Evolutionary conservation across 75 land plant species (phyloP).

Genomic region (Gnetum montanum): DNA sequence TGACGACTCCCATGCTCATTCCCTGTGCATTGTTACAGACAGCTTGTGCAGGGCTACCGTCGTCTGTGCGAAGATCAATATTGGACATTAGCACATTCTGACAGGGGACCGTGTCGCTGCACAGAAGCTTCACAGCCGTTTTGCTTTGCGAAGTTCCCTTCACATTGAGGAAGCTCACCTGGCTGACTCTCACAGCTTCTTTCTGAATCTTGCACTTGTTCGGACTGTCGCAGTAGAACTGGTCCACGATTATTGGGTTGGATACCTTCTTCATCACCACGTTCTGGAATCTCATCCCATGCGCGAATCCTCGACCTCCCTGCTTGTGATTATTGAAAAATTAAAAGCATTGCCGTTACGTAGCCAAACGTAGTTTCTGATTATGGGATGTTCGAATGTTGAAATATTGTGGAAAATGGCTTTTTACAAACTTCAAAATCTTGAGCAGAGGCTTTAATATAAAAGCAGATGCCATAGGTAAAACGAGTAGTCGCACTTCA

Average conservation of each 20-base stretch:
- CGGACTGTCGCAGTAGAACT: constrained; percentile 48
- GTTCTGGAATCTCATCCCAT: constrained; percentile 31
- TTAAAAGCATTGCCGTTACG: too few relatives aligned
- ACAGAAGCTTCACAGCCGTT: constrained; percentile 25
- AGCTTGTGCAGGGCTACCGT: not conserved
- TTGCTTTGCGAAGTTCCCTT: constrained; percentile 32
- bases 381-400: too few relatives aligned
- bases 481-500: too few relatives aligned
- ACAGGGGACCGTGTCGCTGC: constrained; percentile 42
- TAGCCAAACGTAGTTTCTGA: too few relatives aligned
- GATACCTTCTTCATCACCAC: constrained; percentile 34
- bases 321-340: too few relatives aligned
- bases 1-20: constrained; percentile 20
- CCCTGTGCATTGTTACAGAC: constrained; percentile 44
- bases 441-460: too few relatives aligned
- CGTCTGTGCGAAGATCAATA: constrained; percentile 8
- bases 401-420: too few relatives aligned
- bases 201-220: constrained; percentile 33
- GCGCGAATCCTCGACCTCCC: constrained; percentile 51
- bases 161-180: constrained; percentile 35
- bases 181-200: constrained; percentile 34
- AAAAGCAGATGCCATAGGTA: too few relatives aligned
- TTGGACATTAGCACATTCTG: constrained; percentile 16
- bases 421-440: too few relatives aligned
- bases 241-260: constrained; percentile 50